Percentiles rank a stretch among this genome's conserved stretches.
Evolutionary conservation across 495 filamentous ascomycete species (phyloP).

Genomic region (Penicillium alfredii): DNA sequence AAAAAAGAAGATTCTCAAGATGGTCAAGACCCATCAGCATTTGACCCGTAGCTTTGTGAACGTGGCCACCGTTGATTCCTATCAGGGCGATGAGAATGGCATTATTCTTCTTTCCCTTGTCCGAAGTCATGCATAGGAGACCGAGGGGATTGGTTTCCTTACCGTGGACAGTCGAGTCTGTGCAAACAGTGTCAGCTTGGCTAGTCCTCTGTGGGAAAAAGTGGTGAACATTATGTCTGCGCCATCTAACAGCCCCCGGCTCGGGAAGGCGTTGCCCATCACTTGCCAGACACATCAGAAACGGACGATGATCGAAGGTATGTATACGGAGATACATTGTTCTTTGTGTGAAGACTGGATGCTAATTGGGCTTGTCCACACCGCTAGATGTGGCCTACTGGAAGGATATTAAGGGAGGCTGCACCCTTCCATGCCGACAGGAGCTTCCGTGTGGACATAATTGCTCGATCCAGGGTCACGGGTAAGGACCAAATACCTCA

Average conservation of each 20-base stretch:
- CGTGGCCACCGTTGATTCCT: conserved; percentile 82
- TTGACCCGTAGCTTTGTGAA: conserved; percentile 51
- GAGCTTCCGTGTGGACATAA: neutral
- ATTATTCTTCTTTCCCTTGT: conserved; percentile 81
- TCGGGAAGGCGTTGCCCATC: conserved; percentile 35
- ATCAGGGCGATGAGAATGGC: conserved; percentile 93
- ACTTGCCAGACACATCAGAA: conserved; percentile 36
- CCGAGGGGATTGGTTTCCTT: conserved; percentile 66
- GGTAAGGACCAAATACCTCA: too few species aligned
- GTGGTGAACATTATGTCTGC: conserved; percentile 32
- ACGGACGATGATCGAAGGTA: conserved; percentile 26
- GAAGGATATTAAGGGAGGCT: neutral
- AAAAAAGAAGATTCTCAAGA: conserved; percentile 53
- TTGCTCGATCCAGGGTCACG: neutral
- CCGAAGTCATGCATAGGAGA: conserved; percentile 49
- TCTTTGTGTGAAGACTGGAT: too few species aligned
- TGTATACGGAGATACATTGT: conserved; percentile 2
- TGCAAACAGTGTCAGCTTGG: conserved; percentile 42
- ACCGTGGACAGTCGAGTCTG: conserved; percentile 72
- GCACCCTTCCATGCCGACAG: neutral
- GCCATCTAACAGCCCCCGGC: conserved; percentile 10
- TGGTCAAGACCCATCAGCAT: conserved; percentile 45
- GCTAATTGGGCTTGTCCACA: too few species aligned
- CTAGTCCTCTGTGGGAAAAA: conserved; percentile 30
- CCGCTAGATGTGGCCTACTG: neutral